These are phyloP conservation scores for Alternaria metachromatica DNA, from an alignment of 2,329 filamentous ascomycete species.

Conservation along the genomic window DNA sequence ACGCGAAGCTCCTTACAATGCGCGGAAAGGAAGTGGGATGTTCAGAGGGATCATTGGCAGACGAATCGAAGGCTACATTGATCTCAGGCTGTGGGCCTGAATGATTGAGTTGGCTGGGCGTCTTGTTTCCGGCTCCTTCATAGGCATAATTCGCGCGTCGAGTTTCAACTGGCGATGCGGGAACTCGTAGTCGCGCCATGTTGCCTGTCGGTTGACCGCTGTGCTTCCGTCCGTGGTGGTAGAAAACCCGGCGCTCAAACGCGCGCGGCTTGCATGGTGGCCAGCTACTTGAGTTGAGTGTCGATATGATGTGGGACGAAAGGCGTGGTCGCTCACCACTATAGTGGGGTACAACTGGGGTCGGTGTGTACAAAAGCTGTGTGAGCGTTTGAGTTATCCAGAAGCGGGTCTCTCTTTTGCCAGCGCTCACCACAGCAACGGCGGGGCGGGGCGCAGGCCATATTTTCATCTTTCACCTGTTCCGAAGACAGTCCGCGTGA, in stretches of 20 bases:
- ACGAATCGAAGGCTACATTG: not conserved
- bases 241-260: not conserved
- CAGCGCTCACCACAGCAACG: not conserved
- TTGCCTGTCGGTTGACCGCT: not conserved
- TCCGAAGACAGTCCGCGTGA: not conserved
- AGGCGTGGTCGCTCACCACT: not conserved
- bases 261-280: not conserved
- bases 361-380: not conserved
- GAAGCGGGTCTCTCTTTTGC: not conserved
- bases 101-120: too few relatives aligned
- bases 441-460: not conserved
- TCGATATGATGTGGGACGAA: not conserved
- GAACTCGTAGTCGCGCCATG: conserved; percentile 1
- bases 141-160: not conserved
- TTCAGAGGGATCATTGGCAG: not conserved
- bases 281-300: not conserved
- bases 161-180: not conserved
- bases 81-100: not conserved
- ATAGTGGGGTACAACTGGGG: not conserved
- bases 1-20: not conserved
- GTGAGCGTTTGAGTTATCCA: not conserved
- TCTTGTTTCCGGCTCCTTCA: not conserved
- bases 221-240: not conserved
- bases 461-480: not conserved
- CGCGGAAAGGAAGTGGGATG: not conserved